Conservation (phyloP, 768 basidiomycete genomes). For the Agaricus subrufescens region DNA sequence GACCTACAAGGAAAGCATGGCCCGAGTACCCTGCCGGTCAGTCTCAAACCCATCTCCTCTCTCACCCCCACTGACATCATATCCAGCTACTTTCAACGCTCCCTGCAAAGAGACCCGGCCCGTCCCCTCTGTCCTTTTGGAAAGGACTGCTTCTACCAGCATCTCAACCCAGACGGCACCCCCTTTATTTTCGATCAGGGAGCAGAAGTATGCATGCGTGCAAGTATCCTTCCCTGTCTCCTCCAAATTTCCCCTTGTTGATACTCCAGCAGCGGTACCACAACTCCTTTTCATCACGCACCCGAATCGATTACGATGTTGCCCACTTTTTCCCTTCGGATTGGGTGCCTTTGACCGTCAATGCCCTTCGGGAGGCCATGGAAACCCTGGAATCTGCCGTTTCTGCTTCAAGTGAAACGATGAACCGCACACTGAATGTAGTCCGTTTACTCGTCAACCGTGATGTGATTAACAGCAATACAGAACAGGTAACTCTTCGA, state of each 20-base stretch:
- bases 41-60: constrained; percentile 15
- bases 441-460: constrained; percentile 2
- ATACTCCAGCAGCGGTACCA: constrained; percentile 4
- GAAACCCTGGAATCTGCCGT: constrained; percentile 4
- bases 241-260: background rate
- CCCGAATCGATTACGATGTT: background rate
- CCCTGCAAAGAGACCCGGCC: constrained; percentile 30
- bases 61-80: background rate
- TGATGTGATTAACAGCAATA: background rate
- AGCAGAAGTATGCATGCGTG: constrained; percentile 48
- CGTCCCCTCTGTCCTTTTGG: constrained; percentile 74
- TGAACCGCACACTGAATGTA: background rate
- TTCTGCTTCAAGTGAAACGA: constrained; percentile 2
- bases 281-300: background rate
- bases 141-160: constrained; percentile 77
- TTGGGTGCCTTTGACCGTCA: background rate
- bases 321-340: background rate
- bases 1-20: constrained; percentile 71
- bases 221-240: constrained; percentile 18
- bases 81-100: constrained; percentile 57
- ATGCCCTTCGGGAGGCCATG: constrained; percentile 3
- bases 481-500: background rate
- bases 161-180: constrained; percentile 63
- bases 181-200: constrained; percentile 52
- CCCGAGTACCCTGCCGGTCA: constrained; percentile 62